These are phyloP conservation scores for Mycena rosella DNA, from an alignment of 768 basidiomycete species.

Conservation along the genomic window DNA sequence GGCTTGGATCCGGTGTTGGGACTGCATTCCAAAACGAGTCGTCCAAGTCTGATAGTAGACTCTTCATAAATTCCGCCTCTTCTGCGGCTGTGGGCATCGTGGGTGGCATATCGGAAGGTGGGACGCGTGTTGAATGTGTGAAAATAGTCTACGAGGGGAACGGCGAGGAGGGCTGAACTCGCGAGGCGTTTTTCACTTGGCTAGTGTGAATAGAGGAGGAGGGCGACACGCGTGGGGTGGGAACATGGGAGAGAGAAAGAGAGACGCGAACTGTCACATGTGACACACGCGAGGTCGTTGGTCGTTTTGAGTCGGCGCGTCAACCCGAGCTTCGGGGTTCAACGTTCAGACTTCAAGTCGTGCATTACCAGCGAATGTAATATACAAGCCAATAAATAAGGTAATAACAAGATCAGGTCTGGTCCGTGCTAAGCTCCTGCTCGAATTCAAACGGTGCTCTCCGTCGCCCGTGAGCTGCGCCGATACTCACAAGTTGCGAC, in stretches of 20 bases:
- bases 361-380: neutral
- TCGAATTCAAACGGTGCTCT: constrained; percentile 31
- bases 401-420: constrained; percentile 3
- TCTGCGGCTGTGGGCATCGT: constrained; percentile 52
- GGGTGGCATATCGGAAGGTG: constrained; percentile 46
- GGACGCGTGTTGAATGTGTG: constrained; percentile 9
- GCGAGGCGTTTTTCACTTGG: neutral
- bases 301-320: neutral
- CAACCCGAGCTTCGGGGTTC: no score
- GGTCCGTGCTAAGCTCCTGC: neutral
- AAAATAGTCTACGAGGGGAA: neutral
- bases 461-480: constrained; percentile 22
- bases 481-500: neutral
- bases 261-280: neutral
- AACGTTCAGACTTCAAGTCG: no score
- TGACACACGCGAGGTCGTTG: constrained; percentile 2
- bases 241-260: neutral
- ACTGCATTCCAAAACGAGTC: constrained; percentile 61
- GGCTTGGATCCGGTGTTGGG: constrained; percentile 52
- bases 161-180: neutral
- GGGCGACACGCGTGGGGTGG: neutral
- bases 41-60: constrained; percentile 66
- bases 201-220: neutral
- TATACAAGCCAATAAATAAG: constrained; percentile 8
- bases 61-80: constrained; percentile 72